Evolutionary conservation across 495 filamentous ascomycete species (phyloP).

Genomic region (Tirmania nivea): DNA sequence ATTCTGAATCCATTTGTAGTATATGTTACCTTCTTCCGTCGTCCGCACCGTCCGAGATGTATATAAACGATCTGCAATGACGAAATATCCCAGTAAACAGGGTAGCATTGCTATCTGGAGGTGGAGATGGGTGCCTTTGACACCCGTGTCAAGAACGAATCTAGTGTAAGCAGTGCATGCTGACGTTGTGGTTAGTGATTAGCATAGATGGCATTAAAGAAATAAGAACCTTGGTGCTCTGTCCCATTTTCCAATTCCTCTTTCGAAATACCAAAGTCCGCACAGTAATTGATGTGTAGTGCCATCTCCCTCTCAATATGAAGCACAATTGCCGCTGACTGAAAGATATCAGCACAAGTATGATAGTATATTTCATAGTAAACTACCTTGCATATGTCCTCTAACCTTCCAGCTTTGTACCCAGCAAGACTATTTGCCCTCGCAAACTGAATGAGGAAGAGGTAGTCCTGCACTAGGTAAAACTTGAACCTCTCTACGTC

Average conservation of each 20-base stretch:
- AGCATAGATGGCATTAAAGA: no score
- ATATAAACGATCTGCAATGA: constrained; percentile 41
- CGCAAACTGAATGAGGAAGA: constrained; percentile 75
- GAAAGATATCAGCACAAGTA: not conserved
- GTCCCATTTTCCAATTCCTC: constrained; percentile 48
- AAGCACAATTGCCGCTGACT: constrained; percentile 31
- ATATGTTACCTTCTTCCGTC: constrained; percentile 48
- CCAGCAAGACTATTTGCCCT: constrained; percentile 61
- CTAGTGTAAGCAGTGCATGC: constrained; percentile 54
- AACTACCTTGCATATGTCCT: constrained; percentile 54
- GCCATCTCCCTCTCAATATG: constrained; percentile 56
- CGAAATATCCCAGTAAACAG: constrained; percentile 70
- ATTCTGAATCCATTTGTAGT: constrained; percentile 76
- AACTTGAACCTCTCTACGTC: constrained; percentile 53
- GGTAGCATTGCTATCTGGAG: constrained; percentile 67
- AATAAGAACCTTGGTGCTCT: constrained; percentile 23
- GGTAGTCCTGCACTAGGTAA: constrained; percentile 75
- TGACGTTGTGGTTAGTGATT: constrained; percentile 6
- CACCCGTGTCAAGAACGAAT: constrained; percentile 66
- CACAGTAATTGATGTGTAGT: constrained; percentile 61
- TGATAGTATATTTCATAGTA: not conserved
- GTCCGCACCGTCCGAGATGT: constrained; percentile 8
- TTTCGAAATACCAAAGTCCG: constrained; percentile 51
- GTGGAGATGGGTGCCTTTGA: constrained; percentile 65
- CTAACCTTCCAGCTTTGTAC: constrained; percentile 56